These are phyloP conservation scores for Paradendryphiella salina DNA, from an alignment of 2,329 filamentous ascomycete species.

Conservation along the genomic window DNA sequence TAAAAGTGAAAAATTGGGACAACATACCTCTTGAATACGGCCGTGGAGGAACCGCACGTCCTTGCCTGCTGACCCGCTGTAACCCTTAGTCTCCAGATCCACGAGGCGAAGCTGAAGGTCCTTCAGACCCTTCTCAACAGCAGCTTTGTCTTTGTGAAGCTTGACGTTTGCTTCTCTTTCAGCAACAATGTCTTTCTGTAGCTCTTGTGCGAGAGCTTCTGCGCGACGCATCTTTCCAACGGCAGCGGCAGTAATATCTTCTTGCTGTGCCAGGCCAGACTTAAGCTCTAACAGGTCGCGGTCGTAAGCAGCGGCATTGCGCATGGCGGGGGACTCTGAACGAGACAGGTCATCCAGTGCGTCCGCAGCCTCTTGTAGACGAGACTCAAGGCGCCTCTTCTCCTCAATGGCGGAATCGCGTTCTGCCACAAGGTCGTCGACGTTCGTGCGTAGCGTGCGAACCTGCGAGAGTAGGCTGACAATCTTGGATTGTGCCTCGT, in stretches of 20 bases:
- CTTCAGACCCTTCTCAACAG: constrained; percentile 84
- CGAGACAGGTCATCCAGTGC: constrained; percentile 85
- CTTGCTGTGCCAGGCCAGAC: constrained; percentile 83
- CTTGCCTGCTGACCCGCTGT: constrained; percentile 82
- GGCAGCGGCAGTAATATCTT: constrained; percentile 87
- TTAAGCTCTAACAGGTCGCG: constrained; percentile 88
- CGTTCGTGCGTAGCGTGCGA: constrained; percentile 75
- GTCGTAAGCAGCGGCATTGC: constrained; percentile 86
- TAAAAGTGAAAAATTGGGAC: background rate
- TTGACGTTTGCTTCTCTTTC: constrained; percentile 82
- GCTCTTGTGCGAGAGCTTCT: constrained; percentile 81
- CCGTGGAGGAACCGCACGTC: constrained; percentile 95
- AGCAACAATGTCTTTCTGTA: constrained; percentile 86
- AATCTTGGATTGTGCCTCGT: constrained; percentile 91
- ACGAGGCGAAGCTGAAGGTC: constrained; percentile 88
- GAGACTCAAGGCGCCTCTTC: constrained; percentile 84
- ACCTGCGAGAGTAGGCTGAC: constrained; percentile 90
- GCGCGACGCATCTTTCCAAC: constrained; percentile 97
- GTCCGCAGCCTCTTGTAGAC: constrained; percentile 83
- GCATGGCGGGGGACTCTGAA: constrained; percentile 83
- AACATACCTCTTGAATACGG: constrained; percentile 86
- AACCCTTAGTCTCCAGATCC: constrained; percentile 95
- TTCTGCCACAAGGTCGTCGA: constrained; percentile 85
- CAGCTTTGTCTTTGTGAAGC: constrained; percentile 86
- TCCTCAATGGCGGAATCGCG: constrained; percentile 83